A percentile compares a stretch with the other conserved stretches of the same genome.
Evolutionary conservation across 1,139 yeast species (phyloP).

Genomic region (Spathaspora sp.): DNA sequence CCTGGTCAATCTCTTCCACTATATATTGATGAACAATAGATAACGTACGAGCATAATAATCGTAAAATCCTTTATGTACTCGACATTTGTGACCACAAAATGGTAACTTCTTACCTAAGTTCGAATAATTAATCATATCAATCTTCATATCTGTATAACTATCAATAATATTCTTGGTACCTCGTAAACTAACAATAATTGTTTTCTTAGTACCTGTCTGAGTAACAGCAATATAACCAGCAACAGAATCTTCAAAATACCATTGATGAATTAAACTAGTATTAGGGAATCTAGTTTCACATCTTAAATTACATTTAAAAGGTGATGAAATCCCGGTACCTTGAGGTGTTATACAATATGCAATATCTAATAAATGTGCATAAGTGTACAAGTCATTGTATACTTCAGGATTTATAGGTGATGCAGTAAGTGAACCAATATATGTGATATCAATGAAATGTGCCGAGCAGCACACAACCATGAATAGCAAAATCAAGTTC

Average conservation of each 20-base stretch:
- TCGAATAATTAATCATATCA: slow-evolving; percentile 35
- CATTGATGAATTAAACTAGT: slow-evolving; percentile 46
- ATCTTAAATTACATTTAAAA: slow-evolving; percentile 44
- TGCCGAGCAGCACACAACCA: background rate
- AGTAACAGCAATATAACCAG: slow-evolving; percentile 42
- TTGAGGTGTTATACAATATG: slow-evolving; percentile 46
- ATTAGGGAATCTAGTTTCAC: slow-evolving; percentile 41
- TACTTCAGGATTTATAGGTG: slow-evolving; percentile 19
- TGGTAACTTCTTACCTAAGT: slow-evolving; percentile 23
- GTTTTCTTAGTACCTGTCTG: slow-evolving; percentile 30
- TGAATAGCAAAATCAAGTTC: background rate
- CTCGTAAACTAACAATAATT: slow-evolving; percentile 43
- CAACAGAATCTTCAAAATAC: slow-evolving; percentile 41
- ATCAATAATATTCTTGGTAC: slow-evolving; percentile 49
- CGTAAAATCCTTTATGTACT: slow-evolving; percentile 49
- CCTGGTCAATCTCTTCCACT: slow-evolving; percentile 22
- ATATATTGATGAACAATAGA: slow-evolving; percentile 25
- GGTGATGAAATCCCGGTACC: slow-evolving; percentile 35
- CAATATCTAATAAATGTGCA: slow-evolving; percentile 50
- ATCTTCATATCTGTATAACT: slow-evolving; percentile 45
- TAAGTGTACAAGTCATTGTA: slow-evolving; percentile 34
- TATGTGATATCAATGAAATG: background rate
- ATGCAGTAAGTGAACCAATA: slow-evolving; percentile 2
- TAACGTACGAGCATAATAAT: slow-evolving; percentile 33
- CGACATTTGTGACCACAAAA: slow-evolving; percentile 39